Evolutionary conservation across 331 rosid genomes (phyloP), one percentile per base, ranked within the genome.

Genomic region (Malus hybrid): DNA sequence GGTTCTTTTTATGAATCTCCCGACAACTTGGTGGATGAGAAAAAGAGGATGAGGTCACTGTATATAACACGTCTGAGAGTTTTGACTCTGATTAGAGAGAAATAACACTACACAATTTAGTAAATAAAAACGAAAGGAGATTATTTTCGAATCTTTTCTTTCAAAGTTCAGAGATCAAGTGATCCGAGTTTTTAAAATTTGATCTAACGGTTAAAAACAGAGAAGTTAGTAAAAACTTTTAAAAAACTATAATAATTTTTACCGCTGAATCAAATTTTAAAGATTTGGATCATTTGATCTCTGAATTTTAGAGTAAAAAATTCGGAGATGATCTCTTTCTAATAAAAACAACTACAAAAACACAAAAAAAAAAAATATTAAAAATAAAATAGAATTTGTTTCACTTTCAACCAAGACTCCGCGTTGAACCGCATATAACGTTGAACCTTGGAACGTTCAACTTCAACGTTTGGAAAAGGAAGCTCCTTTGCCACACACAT

Each of bases 11-110:
- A 15, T 24, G 68, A 75, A 71, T 63, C 78, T 74, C 75, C 80
- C 84, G 76, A 74, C 84, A 71, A 79, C 52, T 66, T 32, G 66
- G 70, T 66, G 61, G 22, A 64, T 71, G 42, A 61, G 33, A 5
- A 58, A 83, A 61, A 24, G 19, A 6, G 18, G 79, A 81, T 65
- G 74, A 83, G 74, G 66, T 52, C 74, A 55, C 77, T 29, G 68
- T n/a, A n/a, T n/a, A n/a, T 82, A 52, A 72, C 77, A 58, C 77
- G 81, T 74, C 76, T 42, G 61, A 24, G 29, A 9, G 12, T 39
- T 12, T 39, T 39, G 44, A 36, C 10, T 36, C 44, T 36, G 44
- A 36, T 8, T 8, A 36, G 44, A 36, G 44, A 36, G 30, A 22
- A 34, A 76, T 5, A 57, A 57, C 36, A 15, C n/a, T 30, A 44